phyloP scores from a whole-genome alignment of 140 eudicot genomes.

The Flaveria floridana region DNA sequence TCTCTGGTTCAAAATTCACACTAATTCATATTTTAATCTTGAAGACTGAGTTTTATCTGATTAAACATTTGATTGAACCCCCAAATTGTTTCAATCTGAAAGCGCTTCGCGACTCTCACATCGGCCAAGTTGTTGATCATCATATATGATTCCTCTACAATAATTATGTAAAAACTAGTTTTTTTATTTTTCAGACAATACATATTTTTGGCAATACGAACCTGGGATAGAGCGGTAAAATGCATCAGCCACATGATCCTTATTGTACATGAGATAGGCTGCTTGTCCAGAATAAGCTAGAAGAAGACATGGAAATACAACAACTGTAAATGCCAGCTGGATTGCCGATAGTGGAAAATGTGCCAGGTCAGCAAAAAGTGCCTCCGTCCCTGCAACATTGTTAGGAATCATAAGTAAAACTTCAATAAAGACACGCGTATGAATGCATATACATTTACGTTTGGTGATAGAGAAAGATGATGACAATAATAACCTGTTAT shows the following conservation, averaged over 20 bases:
- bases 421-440: neutral
- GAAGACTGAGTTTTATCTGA: too few species aligned
- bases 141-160: too few species aligned
- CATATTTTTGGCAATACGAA: constrained; percentile 26
- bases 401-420: constrained; percentile 25
- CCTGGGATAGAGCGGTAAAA: constrained; percentile 98
- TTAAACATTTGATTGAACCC: too few species aligned
- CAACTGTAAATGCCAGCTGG: constrained; percentile 82
- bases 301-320: constrained; percentile 92
- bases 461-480: neutral
- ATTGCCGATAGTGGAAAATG: constrained; percentile 86
- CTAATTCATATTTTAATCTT: too few species aligned
- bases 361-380: constrained; percentile 91
- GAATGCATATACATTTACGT: neutral
- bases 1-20: too few species aligned
- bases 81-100: too few species aligned
- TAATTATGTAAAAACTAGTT: neutral
- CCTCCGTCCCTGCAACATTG: constrained; percentile 78
- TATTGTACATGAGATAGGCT: constrained; percentile 78
- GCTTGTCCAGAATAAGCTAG: constrained; percentile 94
- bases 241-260: constrained; percentile 72
- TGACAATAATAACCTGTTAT: constrained; percentile 61
- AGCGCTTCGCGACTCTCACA: too few species aligned
- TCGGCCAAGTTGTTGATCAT: too few species aligned
- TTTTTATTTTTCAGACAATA: constrained; percentile 1